Evolutionary conservation across 257 asterid species (phyloP), one percentile per base, ranked within the genome.

Genomic region (Petunia secreta): DNA sequence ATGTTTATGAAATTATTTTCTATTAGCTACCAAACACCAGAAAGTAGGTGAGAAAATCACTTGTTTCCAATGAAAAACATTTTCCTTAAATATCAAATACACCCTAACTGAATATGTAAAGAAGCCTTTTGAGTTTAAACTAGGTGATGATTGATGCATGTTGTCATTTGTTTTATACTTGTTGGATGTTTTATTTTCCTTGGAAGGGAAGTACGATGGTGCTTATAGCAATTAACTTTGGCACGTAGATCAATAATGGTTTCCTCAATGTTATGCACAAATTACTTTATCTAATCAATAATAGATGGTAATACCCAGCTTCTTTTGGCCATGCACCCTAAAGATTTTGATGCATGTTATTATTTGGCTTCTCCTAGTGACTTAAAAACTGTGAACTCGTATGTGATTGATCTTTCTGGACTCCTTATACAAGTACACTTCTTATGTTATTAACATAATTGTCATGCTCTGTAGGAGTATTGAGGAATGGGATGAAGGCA

Each of bases 401-500:
- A 52, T 50, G 44, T 0, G n/a, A 44, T 16, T 46, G 0, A 63
- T 38, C 8, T 2, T 79, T 46, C 60, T 8, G 39, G 39, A 40
- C 25, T 63, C 41, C 77, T 25, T 10, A 71, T 16, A 34, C 25
- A 0, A 48, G 9, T 46, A 69, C 58, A 46, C 77, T 10, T 46
- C 2, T 2, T 48, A 5, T 71, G 60, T 71, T 71, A 48, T 71
- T 34, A 48, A 71, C 0, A 15, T 53, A 13, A 44, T 60, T n/a
- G 13, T 53, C 40, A 4, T 69, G 16, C 46, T 69, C 68, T 79
- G 2, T 80, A 95, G 99, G 88, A 87, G 69, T 68, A 83, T 84
- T 69, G 96, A 93, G 88, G 68, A 89, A 37, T 95, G 99, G 99
- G 94, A 92, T 77, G 97, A 93, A 86, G 98, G 99, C 52, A 79